These are phyloP conservation scores for Tricholoma hemisulphureum DNA, from an alignment of 768 basidiomycete species.

Conservation along the genomic window DNA sequence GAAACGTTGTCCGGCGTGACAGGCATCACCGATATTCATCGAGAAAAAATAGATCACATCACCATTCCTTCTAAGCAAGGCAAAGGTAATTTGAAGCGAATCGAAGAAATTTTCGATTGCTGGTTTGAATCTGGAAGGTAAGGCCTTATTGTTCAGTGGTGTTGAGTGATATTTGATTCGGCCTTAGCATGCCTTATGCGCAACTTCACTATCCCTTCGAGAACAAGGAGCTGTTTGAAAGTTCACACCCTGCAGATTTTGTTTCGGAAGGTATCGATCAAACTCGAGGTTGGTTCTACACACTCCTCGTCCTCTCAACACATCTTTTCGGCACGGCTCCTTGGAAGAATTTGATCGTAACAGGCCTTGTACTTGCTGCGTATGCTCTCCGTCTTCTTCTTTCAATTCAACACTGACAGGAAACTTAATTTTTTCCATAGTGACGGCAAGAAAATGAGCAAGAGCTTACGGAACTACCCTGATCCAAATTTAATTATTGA, in stretches of 20 bases:
- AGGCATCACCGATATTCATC: conserved; percentile 86
- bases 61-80: conserved; percentile 91
- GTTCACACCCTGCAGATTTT: conserved; percentile 91
- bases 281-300: conserved; percentile 99
- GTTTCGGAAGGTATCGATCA: conserved; percentile 99
- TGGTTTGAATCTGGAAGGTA: conserved; percentile 99
- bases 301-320: conserved; percentile 91
- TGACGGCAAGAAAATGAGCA: conserved; percentile 99
- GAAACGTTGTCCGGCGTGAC: conserved; percentile 80
- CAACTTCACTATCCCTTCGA: conserved; percentile 98
- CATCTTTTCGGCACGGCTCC: conserved; percentile 92
- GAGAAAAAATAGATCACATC: conserved; percentile 94
- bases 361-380: conserved; percentile 93
- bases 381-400: conserved; percentile 41
- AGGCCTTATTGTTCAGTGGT: conserved; percentile 19
- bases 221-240: conserved; percentile 85
- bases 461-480: conserved; percentile 94
- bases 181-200: conserved; percentile 92
- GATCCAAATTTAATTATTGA: conserved; percentile 91
- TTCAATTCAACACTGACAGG: not conserved
- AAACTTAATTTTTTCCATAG: conserved; percentile 36
- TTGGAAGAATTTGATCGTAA: conserved; percentile 98
- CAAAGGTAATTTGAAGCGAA: conserved; percentile 79
- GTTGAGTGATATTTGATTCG: not conserved
- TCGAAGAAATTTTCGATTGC: conserved; percentile 99